phyloP scores from a whole-genome alignment of 768 basidiomycete genomes.

The Leccinum variicolor region DNA sequence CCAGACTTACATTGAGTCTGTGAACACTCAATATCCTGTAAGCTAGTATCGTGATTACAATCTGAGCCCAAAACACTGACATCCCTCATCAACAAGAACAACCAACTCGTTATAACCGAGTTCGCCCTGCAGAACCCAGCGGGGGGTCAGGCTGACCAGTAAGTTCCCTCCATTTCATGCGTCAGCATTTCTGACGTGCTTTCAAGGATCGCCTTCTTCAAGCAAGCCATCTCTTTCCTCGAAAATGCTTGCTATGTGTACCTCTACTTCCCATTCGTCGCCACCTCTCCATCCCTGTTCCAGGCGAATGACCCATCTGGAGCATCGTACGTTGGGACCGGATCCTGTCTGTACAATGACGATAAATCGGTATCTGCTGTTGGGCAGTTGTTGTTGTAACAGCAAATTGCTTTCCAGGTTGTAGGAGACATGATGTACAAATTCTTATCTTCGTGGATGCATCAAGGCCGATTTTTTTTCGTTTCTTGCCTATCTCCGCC shows the following conservation, averaged over 20 bases:
- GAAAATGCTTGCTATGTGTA: conserved; percentile 28
- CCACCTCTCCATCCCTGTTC: conserved; percentile 29
- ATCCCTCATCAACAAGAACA: conserved; percentile 7
- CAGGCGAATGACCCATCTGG: conserved; percentile 16
- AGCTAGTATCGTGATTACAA: background rate
- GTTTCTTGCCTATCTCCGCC: background rate
- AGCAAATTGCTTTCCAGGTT: background rate
- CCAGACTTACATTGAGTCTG: conserved; percentile 26
- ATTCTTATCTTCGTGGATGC: background rate
- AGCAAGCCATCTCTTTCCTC: conserved; percentile 35
- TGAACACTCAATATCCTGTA: conserved; percentile 28
- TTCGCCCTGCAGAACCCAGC: conserved; percentile 32
- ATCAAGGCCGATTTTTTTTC: too few species aligned
- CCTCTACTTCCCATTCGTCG: conserved; percentile 38
- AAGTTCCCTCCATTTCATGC: conserved; percentile 1
- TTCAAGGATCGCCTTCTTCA: conserved; percentile 29
- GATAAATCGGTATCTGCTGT: conserved; percentile 24
- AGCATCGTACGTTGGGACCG: conserved; percentile 19
- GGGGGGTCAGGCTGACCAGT: conserved; percentile 31
- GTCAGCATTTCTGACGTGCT: background rate
- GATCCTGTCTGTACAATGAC: conserved; percentile 33
- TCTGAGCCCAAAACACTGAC: conserved; percentile 3
- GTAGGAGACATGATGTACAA: background rate
- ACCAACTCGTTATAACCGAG: conserved; percentile 29
- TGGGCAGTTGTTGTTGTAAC: conserved; percentile 23